These are phyloP conservation scores for Talaromyces islandicus DNA, from an alignment of 2,329 filamentous ascomycete genomes.

Conservation along the genomic window DNA sequence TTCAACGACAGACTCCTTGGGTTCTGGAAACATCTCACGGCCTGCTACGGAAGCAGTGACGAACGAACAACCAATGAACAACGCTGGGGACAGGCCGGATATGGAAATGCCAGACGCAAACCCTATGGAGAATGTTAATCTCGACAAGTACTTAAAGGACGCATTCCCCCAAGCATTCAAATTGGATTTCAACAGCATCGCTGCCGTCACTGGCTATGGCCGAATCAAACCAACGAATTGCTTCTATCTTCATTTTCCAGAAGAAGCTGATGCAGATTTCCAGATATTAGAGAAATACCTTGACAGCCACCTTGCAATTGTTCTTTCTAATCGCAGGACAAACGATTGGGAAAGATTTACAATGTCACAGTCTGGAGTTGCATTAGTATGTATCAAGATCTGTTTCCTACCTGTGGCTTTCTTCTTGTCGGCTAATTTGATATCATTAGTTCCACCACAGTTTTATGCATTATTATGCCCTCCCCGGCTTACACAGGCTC, in stretches of 20 bases:
- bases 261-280: constrained; percentile 18
- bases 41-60: not conserved
- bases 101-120: constrained; percentile 8
- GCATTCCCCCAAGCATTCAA: constrained; percentile 10
- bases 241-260: constrained; percentile 32
- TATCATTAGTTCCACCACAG: constrained; percentile 29
- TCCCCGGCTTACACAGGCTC: constrained; percentile 22
- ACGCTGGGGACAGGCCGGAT: constrained; percentile 1
- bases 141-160: constrained; percentile 6
- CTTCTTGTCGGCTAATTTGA: not conserved
- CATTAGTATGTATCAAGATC: constrained; percentile 27
- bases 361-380: constrained; percentile 21
- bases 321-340: constrained; percentile 22
- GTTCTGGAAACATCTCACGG: not conserved
- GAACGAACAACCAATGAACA: not conserved
- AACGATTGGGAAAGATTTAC: constrained; percentile 33
- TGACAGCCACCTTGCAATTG: constrained; percentile 19
- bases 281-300: constrained; percentile 20
- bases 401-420: too few relatives aligned
- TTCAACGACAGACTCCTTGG: not conserved
- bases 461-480: constrained; percentile 22
- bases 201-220: constrained; percentile 14
- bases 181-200: constrained; percentile 24
- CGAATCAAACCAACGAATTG: constrained; percentile 16
- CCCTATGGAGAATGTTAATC: constrained; percentile 7